Evolutionary conservation across 768 basidiomycete genomes (phyloP).

Genomic region (Clavaria fumosa): DNA sequence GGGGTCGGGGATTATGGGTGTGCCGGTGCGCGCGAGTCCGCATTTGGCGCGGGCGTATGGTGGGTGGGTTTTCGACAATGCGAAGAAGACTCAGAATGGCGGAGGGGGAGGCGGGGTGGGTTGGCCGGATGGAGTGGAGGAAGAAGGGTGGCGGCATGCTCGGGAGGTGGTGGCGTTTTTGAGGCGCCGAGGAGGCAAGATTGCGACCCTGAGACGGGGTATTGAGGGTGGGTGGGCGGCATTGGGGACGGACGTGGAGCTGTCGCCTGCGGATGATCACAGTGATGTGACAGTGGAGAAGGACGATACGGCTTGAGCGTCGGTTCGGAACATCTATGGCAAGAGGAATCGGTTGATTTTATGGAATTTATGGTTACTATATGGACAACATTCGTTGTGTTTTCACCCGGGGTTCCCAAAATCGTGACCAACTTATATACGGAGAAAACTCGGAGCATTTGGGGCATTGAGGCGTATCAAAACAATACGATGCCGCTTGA

Average conservation of each 20-base stretch:
- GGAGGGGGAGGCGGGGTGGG: constrained; percentile 15
- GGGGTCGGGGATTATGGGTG: constrained; percentile 23
- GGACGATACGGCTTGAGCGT: no score
- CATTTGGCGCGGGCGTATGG: constrained; percentile 37
- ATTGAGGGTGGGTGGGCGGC: constrained; percentile 59
- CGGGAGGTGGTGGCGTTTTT: constrained; percentile 63
- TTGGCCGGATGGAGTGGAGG: constrained; percentile 10
- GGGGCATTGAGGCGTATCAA: no score
- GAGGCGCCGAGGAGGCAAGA: constrained; percentile 53
- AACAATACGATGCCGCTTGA: no score
- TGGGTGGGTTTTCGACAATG: constrained; percentile 20
- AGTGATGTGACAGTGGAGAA: constrained; percentile 10
- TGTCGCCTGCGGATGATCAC: constrained; percentile 20
- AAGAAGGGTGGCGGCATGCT: constrained; percentile 45
- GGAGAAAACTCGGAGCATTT: no score
- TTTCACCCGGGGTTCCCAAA: no score
- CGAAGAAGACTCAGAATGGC: constrained; percentile 20
- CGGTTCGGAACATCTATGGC: no score
- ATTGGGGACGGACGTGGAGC: constrained; percentile 46
- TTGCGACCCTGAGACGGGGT: constrained; percentile 34
- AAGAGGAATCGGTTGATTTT: no score
- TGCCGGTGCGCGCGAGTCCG: constrained; percentile 27
- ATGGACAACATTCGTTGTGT: no score
- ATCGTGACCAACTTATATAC: no score
- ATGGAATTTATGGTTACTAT: no score